These are phyloP conservation scores for Xylariaceae sp. DNA, from an alignment of 2,329 filamentous ascomycete genomes.

Conservation along the genomic window DNA sequence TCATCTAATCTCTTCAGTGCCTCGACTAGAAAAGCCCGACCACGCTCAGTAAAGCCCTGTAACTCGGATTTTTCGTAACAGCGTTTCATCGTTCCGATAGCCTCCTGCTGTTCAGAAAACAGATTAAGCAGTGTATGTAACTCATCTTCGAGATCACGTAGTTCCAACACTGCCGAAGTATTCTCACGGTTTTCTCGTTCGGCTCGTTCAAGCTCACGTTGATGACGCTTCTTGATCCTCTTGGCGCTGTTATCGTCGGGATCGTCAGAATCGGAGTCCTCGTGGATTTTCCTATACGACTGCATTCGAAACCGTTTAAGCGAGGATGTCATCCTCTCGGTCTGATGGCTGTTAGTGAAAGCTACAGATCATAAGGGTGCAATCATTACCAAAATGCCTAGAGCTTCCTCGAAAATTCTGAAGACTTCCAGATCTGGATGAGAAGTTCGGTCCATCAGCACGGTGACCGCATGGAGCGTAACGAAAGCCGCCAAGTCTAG, in stretches of 20 bases:
- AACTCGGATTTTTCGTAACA: slow-evolving; percentile 42
- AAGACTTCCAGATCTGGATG: slow-evolving; percentile 61
- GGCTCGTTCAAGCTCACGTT: slow-evolving; percentile 37
- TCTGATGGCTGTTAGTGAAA: slow-evolving; percentile 35
- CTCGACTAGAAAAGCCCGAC: slow-evolving; percentile 48
- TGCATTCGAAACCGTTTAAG: slow-evolving; percentile 59
- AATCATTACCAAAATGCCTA: slow-evolving; percentile 52
- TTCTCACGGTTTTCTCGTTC: slow-evolving; percentile 59
- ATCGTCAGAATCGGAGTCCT: slow-evolving; percentile 38
- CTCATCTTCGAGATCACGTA: slow-evolving; percentile 63
- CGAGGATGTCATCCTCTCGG: slow-evolving; percentile 58
- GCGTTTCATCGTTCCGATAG: slow-evolving; percentile 45
- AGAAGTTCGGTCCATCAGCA: slow-evolving; percentile 55
- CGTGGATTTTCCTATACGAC: slow-evolving; percentile 45
- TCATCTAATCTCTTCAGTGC: slow-evolving; percentile 51
- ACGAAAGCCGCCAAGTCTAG: slow-evolving; percentile 61
- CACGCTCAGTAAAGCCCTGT: slow-evolving; percentile 39
- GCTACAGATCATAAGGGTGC: background rate
- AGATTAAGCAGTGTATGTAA: slow-evolving; percentile 53
- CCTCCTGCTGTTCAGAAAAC: slow-evolving; percentile 53
- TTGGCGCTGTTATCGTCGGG: slow-evolving; percentile 38
- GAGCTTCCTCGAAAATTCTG: slow-evolving; percentile 62
- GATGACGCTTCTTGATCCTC: slow-evolving; percentile 41
- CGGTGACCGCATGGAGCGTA: slow-evolving; percentile 57
- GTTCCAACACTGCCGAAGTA: slow-evolving; percentile 58